These are phyloP conservation scores for Paracamarosporium sp. DNA, from an alignment of 2,329 filamentous ascomycete genomes.

Conservation along the genomic window DNA sequence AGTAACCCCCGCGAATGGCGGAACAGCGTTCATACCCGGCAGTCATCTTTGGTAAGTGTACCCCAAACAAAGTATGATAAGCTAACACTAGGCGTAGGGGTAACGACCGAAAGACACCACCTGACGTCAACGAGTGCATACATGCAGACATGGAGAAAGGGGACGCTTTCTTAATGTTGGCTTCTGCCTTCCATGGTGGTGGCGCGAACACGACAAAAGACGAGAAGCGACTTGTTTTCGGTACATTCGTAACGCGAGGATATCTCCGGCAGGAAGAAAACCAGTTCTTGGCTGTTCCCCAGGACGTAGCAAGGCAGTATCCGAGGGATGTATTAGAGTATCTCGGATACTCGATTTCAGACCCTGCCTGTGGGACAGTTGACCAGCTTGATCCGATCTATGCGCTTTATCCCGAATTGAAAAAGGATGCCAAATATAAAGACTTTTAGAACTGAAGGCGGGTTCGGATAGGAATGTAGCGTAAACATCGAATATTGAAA, in stretches of 20 bases:
- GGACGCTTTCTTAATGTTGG: conserved; percentile 47
- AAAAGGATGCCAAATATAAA: conserved; percentile 14
- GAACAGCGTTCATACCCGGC: conserved; percentile 47
- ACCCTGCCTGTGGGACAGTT: conserved; percentile 16
- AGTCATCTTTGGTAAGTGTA: conserved; percentile 43
- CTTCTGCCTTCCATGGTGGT: conserved; percentile 44
- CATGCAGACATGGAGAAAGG: conserved; percentile 42
- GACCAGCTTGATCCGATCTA: conserved; percentile 21
- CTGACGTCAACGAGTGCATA: conserved; percentile 8
- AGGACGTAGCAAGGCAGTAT: conserved; percentile 27
- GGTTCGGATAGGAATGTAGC: no score
- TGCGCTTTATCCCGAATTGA: conserved; percentile 10
- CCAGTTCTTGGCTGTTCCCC: conserved; percentile 41
- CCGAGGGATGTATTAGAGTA: conserved; percentile 13
- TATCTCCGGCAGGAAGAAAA: conserved; percentile 50
- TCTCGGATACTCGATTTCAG: conserved; percentile 12
- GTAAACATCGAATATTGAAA: no score
- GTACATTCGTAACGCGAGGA: conserved; percentile 42
- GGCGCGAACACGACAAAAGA: conserved; percentile 39
- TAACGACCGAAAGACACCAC: conserved; percentile 8
- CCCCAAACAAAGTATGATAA: conserved; percentile 20
- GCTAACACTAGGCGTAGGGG: conserved; percentile 19
- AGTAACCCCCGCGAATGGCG: conserved; percentile 42
- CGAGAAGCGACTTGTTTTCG: conserved; percentile 41
- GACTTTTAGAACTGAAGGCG: conserved; percentile 5